Evolutionary conservation across 192 early-diverging fungal genomes (phyloP).

Genomic region (Mortierella antarctica): DNA sequence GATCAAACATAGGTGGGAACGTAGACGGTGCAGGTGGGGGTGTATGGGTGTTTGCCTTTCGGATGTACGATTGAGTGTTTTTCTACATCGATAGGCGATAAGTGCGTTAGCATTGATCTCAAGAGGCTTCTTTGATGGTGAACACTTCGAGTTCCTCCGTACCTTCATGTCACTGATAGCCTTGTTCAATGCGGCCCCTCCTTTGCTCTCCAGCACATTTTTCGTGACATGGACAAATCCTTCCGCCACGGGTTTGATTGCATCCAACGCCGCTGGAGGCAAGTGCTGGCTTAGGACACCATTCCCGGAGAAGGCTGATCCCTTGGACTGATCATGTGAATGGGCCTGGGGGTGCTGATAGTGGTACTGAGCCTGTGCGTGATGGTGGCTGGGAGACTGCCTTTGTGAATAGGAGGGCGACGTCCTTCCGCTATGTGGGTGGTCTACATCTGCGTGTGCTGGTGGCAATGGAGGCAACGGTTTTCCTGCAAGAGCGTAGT

Average conservation of each 20-base stretch:
- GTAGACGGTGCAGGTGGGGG: constrained; percentile 5
- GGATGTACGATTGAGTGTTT: constrained; percentile 48
- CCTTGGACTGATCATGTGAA: constrained; percentile 9
- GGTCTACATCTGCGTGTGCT: constrained; percentile 4
- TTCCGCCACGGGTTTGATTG: constrained; percentile 62
- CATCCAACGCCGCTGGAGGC: constrained; percentile 58
- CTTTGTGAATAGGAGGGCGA: not conserved
- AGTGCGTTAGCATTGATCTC: not conserved
- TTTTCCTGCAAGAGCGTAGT: constrained; percentile 59
- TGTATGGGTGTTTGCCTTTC: constrained; percentile 21
- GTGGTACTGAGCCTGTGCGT: constrained; percentile 1
- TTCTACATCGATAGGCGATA: constrained; percentile 23
- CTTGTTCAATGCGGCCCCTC: constrained; percentile 63
- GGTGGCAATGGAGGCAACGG: constrained; percentile 34
- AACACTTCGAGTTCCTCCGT: not conserved
- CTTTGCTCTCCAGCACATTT: constrained; percentile 65
- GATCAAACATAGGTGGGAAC: constrained; percentile 45
- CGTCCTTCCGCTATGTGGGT: constrained; percentile 3
- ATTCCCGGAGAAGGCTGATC: constrained; percentile 22
- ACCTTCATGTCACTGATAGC: constrained; percentile 59
- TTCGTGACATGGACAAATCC: constrained; percentile 63
- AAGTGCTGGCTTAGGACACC: constrained; percentile 62
- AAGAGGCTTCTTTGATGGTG: constrained; percentile 45
- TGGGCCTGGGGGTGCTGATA: constrained; percentile 5
- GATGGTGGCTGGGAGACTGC: not conserved